phyloP scores from a whole-genome alignment of 169 alveolate genomes.

The Eimeria sp. region DNA sequence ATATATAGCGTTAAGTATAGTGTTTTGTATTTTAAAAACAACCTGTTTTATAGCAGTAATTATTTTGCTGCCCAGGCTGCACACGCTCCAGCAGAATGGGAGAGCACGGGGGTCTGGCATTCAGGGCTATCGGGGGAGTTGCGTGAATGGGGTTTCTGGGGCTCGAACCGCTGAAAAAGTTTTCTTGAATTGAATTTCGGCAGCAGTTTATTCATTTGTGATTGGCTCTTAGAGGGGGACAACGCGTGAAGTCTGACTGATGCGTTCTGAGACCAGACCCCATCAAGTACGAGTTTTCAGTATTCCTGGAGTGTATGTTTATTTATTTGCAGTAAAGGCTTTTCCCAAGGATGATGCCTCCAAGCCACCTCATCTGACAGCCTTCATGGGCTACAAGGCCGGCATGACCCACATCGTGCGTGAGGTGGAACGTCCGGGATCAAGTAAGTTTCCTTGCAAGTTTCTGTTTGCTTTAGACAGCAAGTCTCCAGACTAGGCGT shows the following conservation, averaged over 20 bases:
- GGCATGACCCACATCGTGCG: conserved; percentile 99
- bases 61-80: background rate
- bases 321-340: conserved; percentile 86
- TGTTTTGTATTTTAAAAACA: background rate
- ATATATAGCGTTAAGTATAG: too few species aligned
- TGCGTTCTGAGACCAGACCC: too few species aligned
- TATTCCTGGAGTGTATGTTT: background rate
- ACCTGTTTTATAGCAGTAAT: background rate
- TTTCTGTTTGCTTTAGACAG: background rate
- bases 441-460: conserved; percentile 85
- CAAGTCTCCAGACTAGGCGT: background rate
- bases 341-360: conserved; percentile 99
- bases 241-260: too few species aligned
- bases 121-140: too few species aligned
- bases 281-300: background rate
- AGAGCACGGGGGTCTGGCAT: too few species aligned
- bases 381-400: conserved; percentile 99
- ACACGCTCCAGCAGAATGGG: background rate
- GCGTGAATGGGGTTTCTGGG: too few species aligned
- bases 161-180: too few species aligned
- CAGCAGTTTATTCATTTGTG: too few species aligned
- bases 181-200: background rate
- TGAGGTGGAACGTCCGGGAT: conserved; percentile 99
- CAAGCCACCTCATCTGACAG: conserved; percentile 99
- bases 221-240: too few species aligned